phyloP scores from a whole-genome alignment of 352 stramenopile species.

The Pythium apleroticum region DNA sequence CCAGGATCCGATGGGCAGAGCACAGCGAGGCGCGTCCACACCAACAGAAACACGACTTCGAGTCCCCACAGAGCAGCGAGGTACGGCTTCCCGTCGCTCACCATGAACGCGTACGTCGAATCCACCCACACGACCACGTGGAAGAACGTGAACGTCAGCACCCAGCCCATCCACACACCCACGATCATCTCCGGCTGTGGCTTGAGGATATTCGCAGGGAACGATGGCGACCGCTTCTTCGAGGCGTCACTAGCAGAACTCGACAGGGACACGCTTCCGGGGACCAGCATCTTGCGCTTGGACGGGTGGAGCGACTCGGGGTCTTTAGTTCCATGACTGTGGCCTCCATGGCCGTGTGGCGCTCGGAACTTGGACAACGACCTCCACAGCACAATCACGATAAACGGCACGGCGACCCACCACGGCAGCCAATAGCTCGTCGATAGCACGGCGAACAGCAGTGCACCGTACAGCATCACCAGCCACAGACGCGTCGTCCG shows the following conservation, averaged over 20 bases:
- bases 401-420: constrained; percentile 65
- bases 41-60: constrained; percentile 46
- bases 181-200: constrained; percentile 68
- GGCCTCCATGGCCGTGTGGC: constrained; percentile 43
- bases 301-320: constrained; percentile 32
- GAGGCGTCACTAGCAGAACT: constrained; percentile 8
- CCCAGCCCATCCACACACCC: constrained; percentile 78
- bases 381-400: constrained; percentile 50
- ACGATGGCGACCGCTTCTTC: neutral
- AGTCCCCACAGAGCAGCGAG: constrained; percentile 41
- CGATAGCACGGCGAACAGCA: constrained; percentile 53
- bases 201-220: constrained; percentile 34
- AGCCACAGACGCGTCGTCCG: constrained; percentile 53
- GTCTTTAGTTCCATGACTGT: constrained; percentile 42
- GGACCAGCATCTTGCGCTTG: constrained; percentile 15
- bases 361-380: constrained; percentile 42
- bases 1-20: constrained; percentile 60
- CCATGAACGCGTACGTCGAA: constrained; percentile 38
- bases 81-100: constrained; percentile 33
- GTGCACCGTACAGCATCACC: constrained; percentile 43
- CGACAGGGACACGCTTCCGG: constrained; percentile 10
- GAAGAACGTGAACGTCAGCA: constrained; percentile 67
- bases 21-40: constrained; percentile 56
- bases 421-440: constrained; percentile 71
- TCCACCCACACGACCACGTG: constrained; percentile 67